Evolutionary conservation across 768 basidiomycete genomes (phyloP), one percentile per base, ranked within the genome.

Genomic region (Lyophyllum semitale): DNA sequence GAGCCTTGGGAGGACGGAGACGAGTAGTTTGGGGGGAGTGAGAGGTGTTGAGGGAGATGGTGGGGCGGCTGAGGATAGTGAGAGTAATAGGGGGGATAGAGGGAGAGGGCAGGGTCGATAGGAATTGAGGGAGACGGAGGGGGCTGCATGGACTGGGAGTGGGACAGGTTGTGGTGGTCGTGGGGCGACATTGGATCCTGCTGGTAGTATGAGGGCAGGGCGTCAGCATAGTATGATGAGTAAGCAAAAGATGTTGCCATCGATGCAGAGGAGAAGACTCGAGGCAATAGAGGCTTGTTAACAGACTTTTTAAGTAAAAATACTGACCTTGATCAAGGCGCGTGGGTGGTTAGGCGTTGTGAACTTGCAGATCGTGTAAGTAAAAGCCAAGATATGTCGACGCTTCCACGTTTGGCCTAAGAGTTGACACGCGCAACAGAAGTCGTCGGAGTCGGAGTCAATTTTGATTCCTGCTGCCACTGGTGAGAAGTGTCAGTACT

Each of bases 1-100:
- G 91, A 92, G 59, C 82, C 88, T 63, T 89, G 88, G 0, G 89
- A 89, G 11, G 91, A 91, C 12, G 91, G 89, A 0, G 91, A 90
- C 4, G 90, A 87, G 57, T 88, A 84, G 66, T 74, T 83, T 13
- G 79, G 76, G 8, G 81, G 77, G 37, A 87, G 68, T 9, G 81
- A 69, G 33, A 87, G 76, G 57, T 85, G 87, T 49, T 78, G 82
- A 17, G 79, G 73, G 52, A 82, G 73, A 58, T 78, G 76, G 26
- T 75, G 77, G 42, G 78, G 78, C 33, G 72, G 73, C 30, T 77
- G 78, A 40, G 76, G 77, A 60, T 84, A 83, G 45, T 73, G 77
- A 63, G 80, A 76, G 64, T 89, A 89, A 67, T 88, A 89, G 0
- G 78, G 70, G 3, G 88, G 75, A 55, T 87, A 88, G 29, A 88